Conservation (phyloP, 2,329 filamentous ascomycete genomes). For the Daldinia sp. region DNA sequence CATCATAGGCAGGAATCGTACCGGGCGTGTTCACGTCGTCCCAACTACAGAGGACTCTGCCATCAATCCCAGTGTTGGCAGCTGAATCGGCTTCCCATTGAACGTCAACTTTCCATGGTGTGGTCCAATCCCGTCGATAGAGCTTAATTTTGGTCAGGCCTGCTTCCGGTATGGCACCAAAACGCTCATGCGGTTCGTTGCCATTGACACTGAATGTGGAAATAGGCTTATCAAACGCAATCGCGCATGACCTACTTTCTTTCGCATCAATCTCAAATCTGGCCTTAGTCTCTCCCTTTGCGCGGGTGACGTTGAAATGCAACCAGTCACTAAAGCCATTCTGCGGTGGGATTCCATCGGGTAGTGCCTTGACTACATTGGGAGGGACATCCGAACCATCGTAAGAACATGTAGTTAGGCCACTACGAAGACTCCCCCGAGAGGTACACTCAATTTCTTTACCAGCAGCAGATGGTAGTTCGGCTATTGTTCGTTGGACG, state of each 20-base stretch:
- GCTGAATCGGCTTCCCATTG: slow-evolving; percentile 65
- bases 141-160: slow-evolving; percentile 78
- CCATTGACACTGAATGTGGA: slow-evolving; percentile 71
- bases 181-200: slow-evolving; percentile 70
- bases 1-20: slow-evolving; percentile 85
- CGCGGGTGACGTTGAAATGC: slow-evolving; percentile 68
- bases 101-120: slow-evolving; percentile 80
- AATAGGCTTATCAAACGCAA: slow-evolving; percentile 78
- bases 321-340: slow-evolving; percentile 70
- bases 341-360: slow-evolving; percentile 56
- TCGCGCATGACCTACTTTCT: slow-evolving; percentile 82
- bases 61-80: slow-evolving; percentile 62
- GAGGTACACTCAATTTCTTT: slow-evolving; percentile 67
- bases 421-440: slow-evolving; percentile 57
- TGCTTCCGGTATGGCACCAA: slow-evolving; percentile 70
- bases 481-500: slow-evolving; percentile 72
- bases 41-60: slow-evolving; percentile 84
- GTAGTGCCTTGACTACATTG: slow-evolving; percentile 66
- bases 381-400: slow-evolving; percentile 71
- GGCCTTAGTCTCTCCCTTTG: slow-evolving; percentile 61
- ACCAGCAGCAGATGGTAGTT: slow-evolving; percentile 77
- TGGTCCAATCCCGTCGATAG: slow-evolving; percentile 85
- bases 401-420: slow-evolving; percentile 77
- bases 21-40: slow-evolving; percentile 81
- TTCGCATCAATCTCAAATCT: slow-evolving; percentile 74